A percentile compares a stretch with the other conserved stretches of the same genome.
Evolutionary conservation across 2,329 filamentous ascomycete species (phyloP).

Genomic region (Colletotrichum gloeosporioides): DNA sequence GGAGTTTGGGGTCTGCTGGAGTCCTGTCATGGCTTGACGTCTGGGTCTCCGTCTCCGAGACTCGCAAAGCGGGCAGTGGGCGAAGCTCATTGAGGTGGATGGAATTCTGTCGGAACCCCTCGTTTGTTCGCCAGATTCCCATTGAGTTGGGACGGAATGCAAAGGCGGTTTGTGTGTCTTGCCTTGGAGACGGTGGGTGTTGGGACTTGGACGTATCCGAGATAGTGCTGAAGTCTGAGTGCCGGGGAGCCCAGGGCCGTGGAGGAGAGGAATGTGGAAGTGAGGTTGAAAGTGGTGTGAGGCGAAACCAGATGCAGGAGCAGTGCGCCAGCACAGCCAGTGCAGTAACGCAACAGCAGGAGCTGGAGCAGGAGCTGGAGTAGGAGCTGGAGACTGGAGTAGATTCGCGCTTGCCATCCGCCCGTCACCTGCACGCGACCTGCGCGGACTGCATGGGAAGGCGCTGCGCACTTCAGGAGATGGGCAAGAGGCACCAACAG

Average conservation of each 20-base stretch:
- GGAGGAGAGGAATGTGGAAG: not conserved
- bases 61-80: not conserved
- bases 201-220: constrained; percentile 5
- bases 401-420: not conserved
- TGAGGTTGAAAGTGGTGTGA: not conserved
- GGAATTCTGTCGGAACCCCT: not conserved
- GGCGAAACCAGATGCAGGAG: not conserved
- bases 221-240: constrained; percentile 5
- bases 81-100: not conserved
- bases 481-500: not conserved
- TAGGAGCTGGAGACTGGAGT: not conserved
- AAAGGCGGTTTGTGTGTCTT: constrained; percentile 2
- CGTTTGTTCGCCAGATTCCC: not conserved
- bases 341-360: not conserved
- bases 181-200: not conserved
- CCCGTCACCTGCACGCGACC: not conserved
- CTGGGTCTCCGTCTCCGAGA: not conserved
- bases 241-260: not conserved
- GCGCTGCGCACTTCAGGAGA: not conserved
- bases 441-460: not conserved
- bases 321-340: not conserved
- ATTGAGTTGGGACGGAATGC: not conserved
- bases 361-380: not conserved
- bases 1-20: not conserved
- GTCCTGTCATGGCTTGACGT: not conserved